These are phyloP conservation scores for Rhododendron henanense DNA, from an alignment of 148 eudicot species.

Conservation along the genomic window DNA sequence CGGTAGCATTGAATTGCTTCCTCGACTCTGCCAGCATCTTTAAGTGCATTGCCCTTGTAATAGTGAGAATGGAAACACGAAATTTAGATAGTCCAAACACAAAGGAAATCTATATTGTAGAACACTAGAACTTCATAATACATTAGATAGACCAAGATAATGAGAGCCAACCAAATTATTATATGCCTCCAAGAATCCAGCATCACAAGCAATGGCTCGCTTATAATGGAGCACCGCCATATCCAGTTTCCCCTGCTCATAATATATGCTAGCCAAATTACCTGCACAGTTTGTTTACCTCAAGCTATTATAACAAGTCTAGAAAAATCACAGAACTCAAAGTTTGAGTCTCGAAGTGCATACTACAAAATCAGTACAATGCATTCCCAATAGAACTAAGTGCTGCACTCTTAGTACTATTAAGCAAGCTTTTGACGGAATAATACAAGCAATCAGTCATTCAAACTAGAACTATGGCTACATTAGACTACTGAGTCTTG, in stretches of 20 bases:
- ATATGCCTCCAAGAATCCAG: constrained; percentile 87
- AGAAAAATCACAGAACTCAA: background rate
- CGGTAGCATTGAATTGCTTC: constrained; percentile 83
- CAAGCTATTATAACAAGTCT: background rate
- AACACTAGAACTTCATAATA: background rate
- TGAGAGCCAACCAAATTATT: constrained; percentile 69
- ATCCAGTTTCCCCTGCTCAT: constrained; percentile 90
- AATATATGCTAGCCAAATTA: constrained; percentile 72
- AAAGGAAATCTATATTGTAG: background rate
- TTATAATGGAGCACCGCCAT: constrained; percentile 77
- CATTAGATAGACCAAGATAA: background rate
- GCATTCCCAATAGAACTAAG: background rate
- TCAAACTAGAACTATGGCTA: background rate
- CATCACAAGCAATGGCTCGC: constrained; percentile 75
- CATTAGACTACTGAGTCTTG: background rate
- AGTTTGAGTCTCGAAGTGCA: background rate
- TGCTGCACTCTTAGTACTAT: background rate
- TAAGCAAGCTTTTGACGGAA: background rate
- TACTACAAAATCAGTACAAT: background rate
- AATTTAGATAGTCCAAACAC: background rate
- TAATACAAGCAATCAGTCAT: background rate
- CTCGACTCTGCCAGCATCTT: constrained; percentile 82
- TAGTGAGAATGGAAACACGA: background rate
- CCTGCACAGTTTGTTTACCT: constrained; percentile 38
- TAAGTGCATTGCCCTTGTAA: constrained; percentile 82